These are phyloP conservation scores for Gymnopilus junonius DNA, from an alignment of 768 basidiomycete genomes.

Conservation along the genomic window DNA sequence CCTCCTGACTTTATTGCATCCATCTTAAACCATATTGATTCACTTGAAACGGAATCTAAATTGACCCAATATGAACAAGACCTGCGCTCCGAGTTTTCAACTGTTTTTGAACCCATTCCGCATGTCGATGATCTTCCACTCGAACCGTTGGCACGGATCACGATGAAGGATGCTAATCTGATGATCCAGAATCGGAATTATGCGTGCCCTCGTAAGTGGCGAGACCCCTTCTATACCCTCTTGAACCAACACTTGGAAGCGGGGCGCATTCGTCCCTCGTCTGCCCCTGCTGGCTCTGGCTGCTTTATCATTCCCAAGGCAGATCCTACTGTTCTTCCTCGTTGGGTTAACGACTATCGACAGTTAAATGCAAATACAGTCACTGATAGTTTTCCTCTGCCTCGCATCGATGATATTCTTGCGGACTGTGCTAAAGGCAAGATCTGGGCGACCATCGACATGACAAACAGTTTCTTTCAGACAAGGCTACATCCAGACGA, in stretches of 20 bases:
- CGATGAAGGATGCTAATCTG: too few relatives aligned
- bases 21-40: too few relatives aligned
- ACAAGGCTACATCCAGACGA: conserved; percentile 22
- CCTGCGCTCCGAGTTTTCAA: too few relatives aligned
- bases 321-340: conserved; percentile 20
- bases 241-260: conserved; percentile 36
- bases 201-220: too few relatives aligned
- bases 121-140: too few relatives aligned
- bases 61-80: too few relatives aligned
- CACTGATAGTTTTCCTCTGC: conserved; percentile 33
- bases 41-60: too few relatives aligned
- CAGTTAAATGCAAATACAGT: conserved; percentile 35
- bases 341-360: conserved; percentile 40
- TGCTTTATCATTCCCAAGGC: conserved; percentile 33
- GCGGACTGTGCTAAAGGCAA: conserved; percentile 36
- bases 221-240: too few relatives aligned
- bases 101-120: too few relatives aligned
- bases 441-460: conserved; percentile 28
- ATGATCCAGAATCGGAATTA: too few relatives aligned
- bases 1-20: too few relatives aligned
- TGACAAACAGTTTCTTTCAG: conserved; percentile 29
- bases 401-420: conserved; percentile 34
- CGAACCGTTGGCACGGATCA: too few relatives aligned
- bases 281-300: conserved; percentile 30
- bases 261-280: conserved; percentile 32